A percentile compares a stretch with the other conserved stretches of the same genome.
These are phyloP conservation scores for Sclerospora graminicola DNA, from an alignment of 352 stramenopile genomes.

Conservation along the genomic window DNA sequence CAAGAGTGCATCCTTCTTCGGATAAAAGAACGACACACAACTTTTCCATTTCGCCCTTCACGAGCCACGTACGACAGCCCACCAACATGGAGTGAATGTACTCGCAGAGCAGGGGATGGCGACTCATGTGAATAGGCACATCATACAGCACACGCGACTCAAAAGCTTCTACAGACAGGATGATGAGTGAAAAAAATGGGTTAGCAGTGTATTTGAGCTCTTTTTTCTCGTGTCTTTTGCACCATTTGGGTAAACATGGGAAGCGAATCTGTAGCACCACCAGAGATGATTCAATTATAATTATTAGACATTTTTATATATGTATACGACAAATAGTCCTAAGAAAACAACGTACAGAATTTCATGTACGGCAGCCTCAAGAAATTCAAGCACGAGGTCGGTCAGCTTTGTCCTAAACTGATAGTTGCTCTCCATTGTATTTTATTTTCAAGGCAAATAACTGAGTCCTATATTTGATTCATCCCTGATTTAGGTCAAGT, in stretches of 20 bases:
- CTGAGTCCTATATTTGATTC: too few species aligned
- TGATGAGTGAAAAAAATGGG: not conserved
- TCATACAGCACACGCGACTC: slow-evolving; percentile 52
- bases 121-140: slow-evolving; percentile 71
- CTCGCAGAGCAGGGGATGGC: slow-evolving; percentile 57
- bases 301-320: too few species aligned
- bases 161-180: slow-evolving; percentile 35
- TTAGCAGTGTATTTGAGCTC: not conserved
- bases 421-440: too few species aligned
- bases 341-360: slow-evolving; percentile 40
- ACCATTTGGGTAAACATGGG: slow-evolving; percentile 51
- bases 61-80: slow-evolving; percentile 56
- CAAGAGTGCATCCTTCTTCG: slow-evolving; percentile 27
- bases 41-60: slow-evolving; percentile 51
- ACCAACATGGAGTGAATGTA: slow-evolving; percentile 70
- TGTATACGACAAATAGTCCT: not conserved
- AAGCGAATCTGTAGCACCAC: slow-evolving; percentile 29
- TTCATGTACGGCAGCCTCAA: slow-evolving; percentile 64
- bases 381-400: slow-evolving; percentile 62
- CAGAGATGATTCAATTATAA: too few species aligned
- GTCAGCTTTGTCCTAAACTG: too few species aligned
- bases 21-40: slow-evolving; percentile 48
- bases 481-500: too few species aligned
- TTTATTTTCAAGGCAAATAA: too few species aligned
- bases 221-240: not conserved